These are phyloP conservation scores for Neurospora sp. DNA, from an alignment of 495 filamentous ascomycete species.

Conservation along the genomic window DNA sequence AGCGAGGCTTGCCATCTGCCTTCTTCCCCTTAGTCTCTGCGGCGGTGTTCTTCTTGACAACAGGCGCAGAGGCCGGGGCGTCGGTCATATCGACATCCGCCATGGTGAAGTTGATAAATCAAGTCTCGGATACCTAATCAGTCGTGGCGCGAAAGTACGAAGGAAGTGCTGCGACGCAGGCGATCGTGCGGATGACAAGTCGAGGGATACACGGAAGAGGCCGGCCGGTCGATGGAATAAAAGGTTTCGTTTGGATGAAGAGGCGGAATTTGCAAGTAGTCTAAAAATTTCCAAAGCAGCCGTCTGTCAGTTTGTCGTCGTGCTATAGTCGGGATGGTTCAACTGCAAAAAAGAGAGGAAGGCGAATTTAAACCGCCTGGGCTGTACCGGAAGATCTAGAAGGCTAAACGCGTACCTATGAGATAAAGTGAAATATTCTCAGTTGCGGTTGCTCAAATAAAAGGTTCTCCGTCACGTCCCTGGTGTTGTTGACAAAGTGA, in stretches of 20 bases:
- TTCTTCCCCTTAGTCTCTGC: conserved; percentile 42
- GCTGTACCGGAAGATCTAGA: neutral
- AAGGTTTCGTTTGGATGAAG: neutral
- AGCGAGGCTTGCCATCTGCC: conserved; percentile 75
- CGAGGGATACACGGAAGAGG: neutral
- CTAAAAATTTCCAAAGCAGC: neutral
- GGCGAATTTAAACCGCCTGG: neutral
- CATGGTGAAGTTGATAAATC: conserved; percentile 42
- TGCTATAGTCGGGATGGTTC: neutral
- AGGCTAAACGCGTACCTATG: neutral
- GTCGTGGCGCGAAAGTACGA: neutral
- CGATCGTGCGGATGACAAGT: neutral
- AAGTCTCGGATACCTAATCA: neutral
- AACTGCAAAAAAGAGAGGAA: neutral
- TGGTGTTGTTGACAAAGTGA: neutral
- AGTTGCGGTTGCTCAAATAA: neutral
- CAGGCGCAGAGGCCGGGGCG: conserved; percentile 46
- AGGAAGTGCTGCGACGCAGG: neutral
- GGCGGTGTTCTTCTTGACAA: conserved; percentile 46
- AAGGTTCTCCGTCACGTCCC: neutral
- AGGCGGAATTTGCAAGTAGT: neutral
- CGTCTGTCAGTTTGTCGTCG: neutral
- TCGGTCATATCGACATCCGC: conserved; percentile 97
- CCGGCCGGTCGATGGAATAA: neutral
- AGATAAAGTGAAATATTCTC: neutral